Base-by-base conservation (phyloP, 2,329 filamentous ascomycete species). In the Diplodia corticola region DNA sequence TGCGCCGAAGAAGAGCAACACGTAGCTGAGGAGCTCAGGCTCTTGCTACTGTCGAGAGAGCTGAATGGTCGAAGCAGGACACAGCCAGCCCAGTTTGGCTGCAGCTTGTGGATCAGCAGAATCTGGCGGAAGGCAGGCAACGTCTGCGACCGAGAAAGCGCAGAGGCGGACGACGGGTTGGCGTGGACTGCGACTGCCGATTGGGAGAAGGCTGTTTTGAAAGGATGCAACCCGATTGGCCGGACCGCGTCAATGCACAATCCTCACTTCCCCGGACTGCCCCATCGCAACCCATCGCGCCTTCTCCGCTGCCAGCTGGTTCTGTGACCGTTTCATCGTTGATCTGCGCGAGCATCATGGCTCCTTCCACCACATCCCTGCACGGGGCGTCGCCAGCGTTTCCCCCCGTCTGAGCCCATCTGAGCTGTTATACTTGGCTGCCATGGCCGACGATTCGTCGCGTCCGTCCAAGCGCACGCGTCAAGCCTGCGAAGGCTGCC, bases 401-500 rank as follows among this genome's bases (percentile, higher is more conserved):
- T 2, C 33, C 33, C 6, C 10, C 6, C 33, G 33, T 12, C 33
- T 10, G 7, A 12, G n/a, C n/a, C n/a, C 10, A 35, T 7, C 33
- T 35, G 33, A 35, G 10, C 33, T 10, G 10, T 35, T 10, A 10
- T 44, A 44, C 40, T 10, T 22, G 26, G 15, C 26, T 3, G n/a
- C 30, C 24, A 61, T 61, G 57, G 22, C 57, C n/a, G 40, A 48
- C 26, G 40, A 49, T n/a, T 61, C 57, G n/a, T 35, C 57, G 5
- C 57, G 57, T 12, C 57, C 57, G 10, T 13, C 57, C 5, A 61
- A 61, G 15, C 57, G 57, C 3, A 26, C 57, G 26, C 57, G 57
- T 28, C 57, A 61, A 30, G 57, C 57, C 1, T 61, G 57, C 13
- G 57, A 61, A 20, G 57, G 57, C 40, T 61, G 57, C 44, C 35